These are phyloP conservation scores for Rhododendron williamsianum DNA, from an alignment of 148 eudicot genomes.

Conservation along the genomic window DNA sequence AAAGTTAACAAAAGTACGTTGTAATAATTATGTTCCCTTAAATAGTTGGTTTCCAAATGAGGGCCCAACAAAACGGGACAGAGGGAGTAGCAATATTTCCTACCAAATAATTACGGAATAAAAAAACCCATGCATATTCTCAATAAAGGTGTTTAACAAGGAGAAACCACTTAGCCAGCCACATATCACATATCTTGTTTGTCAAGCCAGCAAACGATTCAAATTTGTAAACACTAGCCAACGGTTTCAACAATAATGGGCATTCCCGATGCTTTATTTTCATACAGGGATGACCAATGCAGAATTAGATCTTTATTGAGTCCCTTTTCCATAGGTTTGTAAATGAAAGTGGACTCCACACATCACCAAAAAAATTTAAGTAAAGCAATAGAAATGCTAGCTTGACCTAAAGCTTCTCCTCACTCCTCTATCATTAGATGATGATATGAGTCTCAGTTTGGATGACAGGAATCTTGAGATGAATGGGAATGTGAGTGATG, in stretches of 20 bases:
- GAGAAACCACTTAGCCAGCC: neutral
- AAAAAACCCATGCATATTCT: neutral
- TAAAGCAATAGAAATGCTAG: neutral
- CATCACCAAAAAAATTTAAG: neutral
- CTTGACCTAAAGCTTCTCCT: neutral
- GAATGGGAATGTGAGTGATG: too few species aligned
- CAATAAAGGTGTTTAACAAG: constrained; percentile 5
- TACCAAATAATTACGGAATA: neutral
- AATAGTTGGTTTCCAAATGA: neutral
- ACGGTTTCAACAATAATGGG: neutral
- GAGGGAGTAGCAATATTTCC: neutral
- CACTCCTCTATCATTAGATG: neutral
- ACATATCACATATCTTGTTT: neutral
- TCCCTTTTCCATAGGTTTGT: neutral
- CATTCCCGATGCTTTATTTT: neutral
- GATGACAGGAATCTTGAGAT: too few species aligned
- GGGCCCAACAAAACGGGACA: neutral
- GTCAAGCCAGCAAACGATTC: neutral
- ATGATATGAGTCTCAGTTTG: neutral
- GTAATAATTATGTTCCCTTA: neutral
- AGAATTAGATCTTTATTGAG: neutral
- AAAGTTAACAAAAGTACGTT: too few species aligned
- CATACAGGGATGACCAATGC: neutral
- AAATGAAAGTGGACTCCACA: neutral
- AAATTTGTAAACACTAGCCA: neutral